Conservation (phyloP, 2,329 filamentous ascomycete species). For the Rutstroemia sp. region DNA sequence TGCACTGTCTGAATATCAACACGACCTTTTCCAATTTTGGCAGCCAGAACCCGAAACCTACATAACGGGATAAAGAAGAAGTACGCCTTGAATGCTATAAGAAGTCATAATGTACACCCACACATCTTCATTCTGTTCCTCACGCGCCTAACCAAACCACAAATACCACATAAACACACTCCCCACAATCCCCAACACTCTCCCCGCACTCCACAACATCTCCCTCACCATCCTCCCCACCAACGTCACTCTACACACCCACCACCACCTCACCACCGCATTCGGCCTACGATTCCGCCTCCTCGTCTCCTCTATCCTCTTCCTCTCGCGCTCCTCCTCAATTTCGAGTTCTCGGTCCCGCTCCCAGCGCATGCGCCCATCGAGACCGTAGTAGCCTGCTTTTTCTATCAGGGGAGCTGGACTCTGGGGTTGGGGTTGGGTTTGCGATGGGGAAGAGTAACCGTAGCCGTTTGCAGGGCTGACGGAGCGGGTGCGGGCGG, state of each 20-base stretch:
- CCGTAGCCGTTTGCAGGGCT: constrained; percentile 27
- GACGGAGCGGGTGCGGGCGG: constrained; percentile 22
- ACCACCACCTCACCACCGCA: constrained; percentile 1
- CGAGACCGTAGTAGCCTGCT: constrained; percentile 10
- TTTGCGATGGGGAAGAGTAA: constrained; percentile 17
- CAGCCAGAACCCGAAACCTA: too few species aligned
- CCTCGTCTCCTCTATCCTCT: not conserved
- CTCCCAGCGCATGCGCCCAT: constrained; percentile 8
- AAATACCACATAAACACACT: constrained; percentile 13
- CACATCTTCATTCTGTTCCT: not conserved
- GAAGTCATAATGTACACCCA: too few species aligned
- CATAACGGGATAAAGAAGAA: too few species aligned
- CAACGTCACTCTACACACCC: constrained; percentile 30
- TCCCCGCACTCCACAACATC: constrained; percentile 52
- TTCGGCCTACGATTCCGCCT: not conserved
- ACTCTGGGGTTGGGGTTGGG: constrained; percentile 1
- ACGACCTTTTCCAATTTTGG: too few species aligned
- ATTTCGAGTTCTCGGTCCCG: constrained; percentile 7
- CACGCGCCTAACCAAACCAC: constrained; percentile 7
- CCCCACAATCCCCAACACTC: constrained; percentile 43
- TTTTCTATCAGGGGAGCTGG: constrained; percentile 4
- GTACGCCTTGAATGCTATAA: too few species aligned
- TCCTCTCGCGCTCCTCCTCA: not conserved
- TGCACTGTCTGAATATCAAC: too few species aligned
- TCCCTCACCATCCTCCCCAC: constrained; percentile 48